Base-by-base conservation (phyloP, 208 protist species). In the Acanthamoeba polyphaga region DNA sequence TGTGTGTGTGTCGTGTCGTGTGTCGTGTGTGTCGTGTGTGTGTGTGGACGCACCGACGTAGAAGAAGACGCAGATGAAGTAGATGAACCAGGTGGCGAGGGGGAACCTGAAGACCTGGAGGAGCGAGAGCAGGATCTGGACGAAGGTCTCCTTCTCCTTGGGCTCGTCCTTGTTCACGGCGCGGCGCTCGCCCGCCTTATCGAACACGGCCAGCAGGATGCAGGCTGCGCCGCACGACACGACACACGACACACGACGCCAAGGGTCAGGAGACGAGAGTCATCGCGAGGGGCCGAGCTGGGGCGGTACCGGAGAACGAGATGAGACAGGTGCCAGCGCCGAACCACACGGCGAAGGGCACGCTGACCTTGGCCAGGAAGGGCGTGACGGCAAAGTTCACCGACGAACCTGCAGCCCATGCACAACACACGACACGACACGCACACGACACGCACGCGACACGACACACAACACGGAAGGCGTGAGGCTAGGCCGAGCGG, bases 331-430 rank as follows among this genome's bases (percentile, higher is more conserved):
- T 96, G 29, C 62, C 95, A 46, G 97, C 95, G 24, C 98, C 98
- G 22, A 97, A 95, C 51, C 98, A 91, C 7, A 96, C 95, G n/a
- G 98, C 98, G 12, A 96, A 84, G 34, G 97, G 95, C 27, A 98
- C 97, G 66, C 96, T 96, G 27, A 80, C 90, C 1, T 95, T 27
- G 34, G 98, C 98, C 53, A 99, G 97, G 27, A 96, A 92, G 1
- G 98, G 98, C 0, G 98, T 98, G 49, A 98, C 97, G n/a, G 98
- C 92, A 91, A 99, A 99, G 96, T 99, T 99, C 96, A 99, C 98
- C 43, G 98, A 98, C 34, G 98, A 98, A 60, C 98, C 80, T 64
- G 43, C 9, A 80, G 32, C 17, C 10, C n/a, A n/a, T n/a, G n/a
- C 6, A 29, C 8, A 68, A 49, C 43, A 49, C 43, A 49, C 43